Evolutionary conservation across 768 basidiomycete genomes (phyloP), one percentile per base, ranked within the genome.

Genomic region (Pleurotus ostreatus): DNA sequence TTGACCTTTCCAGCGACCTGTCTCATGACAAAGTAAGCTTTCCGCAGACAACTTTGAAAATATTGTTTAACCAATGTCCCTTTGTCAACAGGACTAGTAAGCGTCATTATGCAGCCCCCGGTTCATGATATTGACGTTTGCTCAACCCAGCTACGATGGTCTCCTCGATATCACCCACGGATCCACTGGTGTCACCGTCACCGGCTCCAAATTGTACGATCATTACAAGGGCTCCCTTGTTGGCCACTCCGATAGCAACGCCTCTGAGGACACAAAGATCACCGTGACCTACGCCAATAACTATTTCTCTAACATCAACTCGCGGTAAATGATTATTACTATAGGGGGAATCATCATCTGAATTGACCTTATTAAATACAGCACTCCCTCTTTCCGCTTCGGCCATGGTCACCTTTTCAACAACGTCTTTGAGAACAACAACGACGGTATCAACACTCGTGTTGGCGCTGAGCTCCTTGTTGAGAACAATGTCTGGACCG

Each of bases 221-320:
- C 78, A 80, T 69, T 79, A 71, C 71, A 79, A 80, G 60, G 72
- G 60, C 23, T 73, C 71, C 13, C 73, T 80, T 49, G 66, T 77
- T 49, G 75, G 75, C 11, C 75, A 77, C 68, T 74, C 72, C 18
- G 75, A 77, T 63, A 72, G 59, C 66, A 75, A 77, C 57, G 70
- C 69, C n/a, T 65, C 69, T 34, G 70, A 48, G 55, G 70, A 74
- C 61, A 68, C 64, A n/a, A 56, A 65, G 40, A 76, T 76, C 55
- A 74, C 74, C 20, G 76, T 77, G 59, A 77, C 75, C 52, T 66
- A 69, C 56, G 77, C 75, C 57, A 62, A 63, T 63, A 79, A 79
- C 71, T 71, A 70, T 63, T 78, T 68, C 68, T 56, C 44, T 64
- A 71, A 73, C 65, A 65, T 76, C 62, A 75, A 75, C 63, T 53